A percentile compares a stretch with the other conserved stretches of the same genome.
Evolutionary conservation across 2,329 filamentous ascomycete genomes (phyloP).

Genomic region (Pseudocercospora macadamiae): DNA sequence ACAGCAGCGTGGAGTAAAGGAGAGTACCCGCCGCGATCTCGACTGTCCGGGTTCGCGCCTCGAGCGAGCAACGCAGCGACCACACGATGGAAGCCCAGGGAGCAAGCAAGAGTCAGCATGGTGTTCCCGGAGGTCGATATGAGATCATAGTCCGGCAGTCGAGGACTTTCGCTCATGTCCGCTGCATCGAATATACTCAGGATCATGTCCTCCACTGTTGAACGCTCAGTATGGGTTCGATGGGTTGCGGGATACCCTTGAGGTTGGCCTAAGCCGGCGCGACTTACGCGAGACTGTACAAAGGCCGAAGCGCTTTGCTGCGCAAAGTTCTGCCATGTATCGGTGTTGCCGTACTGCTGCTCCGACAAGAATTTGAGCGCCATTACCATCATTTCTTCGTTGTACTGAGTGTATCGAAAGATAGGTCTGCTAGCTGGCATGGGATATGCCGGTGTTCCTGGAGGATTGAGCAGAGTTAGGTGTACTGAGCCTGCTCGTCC

Average conservation of each 20-base stretch:
- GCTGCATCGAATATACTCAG: constrained; percentile 45
- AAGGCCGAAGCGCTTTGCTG: constrained; percentile 33
- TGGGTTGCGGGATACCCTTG: constrained; percentile 19
- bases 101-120: no score
- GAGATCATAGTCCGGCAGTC: constrained; percentile 69
- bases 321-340: constrained; percentile 36
- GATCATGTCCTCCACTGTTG: constrained; percentile 20
- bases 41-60: no score
- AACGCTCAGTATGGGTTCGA: constrained; percentile 17
- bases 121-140: no score
- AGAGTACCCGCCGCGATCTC: no score
- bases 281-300: constrained; percentile 27
- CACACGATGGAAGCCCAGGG: no score
- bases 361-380: constrained; percentile 49
- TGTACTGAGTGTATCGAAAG: constrained; percentile 48
- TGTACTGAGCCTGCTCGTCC: constrained; percentile 69
- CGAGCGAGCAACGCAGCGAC: no score
- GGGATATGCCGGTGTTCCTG: constrained; percentile 43
- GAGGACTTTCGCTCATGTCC: constrained; percentile 74
- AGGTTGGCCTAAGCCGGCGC: constrained; percentile 17
- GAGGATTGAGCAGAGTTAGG: constrained; percentile 60
- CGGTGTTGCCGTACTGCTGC: constrained; percentile 38
- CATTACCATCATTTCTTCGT: constrained; percentile 62
- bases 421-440: constrained; percentile 36
- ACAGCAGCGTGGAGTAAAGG: no score